Evolutionary conservation across 768 basidiomycete genomes (phyloP).

Genomic region (Trametes gibbosa): DNA sequence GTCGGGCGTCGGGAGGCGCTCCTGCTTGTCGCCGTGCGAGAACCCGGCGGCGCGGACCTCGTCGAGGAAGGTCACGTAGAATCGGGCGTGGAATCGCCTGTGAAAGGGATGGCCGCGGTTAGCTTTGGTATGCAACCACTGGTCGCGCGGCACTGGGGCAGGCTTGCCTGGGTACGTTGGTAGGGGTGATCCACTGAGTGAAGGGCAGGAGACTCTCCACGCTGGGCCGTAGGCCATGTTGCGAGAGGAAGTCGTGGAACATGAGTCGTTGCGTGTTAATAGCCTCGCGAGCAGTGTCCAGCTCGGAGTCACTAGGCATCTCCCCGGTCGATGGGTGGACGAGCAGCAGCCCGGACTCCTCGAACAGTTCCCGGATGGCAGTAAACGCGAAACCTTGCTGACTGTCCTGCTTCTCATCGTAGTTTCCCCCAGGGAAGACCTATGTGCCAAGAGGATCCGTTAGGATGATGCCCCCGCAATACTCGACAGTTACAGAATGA

Average conservation of each 20-base stretch:
- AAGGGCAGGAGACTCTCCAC: constrained; percentile 56
- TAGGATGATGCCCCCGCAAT: background rate
- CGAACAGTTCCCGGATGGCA: constrained; percentile 75
- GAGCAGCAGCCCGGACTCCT: constrained; percentile 68
- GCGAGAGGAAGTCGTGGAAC: constrained; percentile 53
- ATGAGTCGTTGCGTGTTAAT: constrained; percentile 51
- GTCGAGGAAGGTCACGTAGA: constrained; percentile 64
- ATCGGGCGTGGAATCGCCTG: constrained; percentile 72
- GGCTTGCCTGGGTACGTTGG: constrained; percentile 45
- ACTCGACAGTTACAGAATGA: background rate
- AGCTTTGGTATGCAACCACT: no score
- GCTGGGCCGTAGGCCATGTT: constrained; percentile 44
- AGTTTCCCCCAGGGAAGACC: constrained; percentile 80
- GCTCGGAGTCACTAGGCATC: constrained; percentile 34
- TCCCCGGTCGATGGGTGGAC: constrained; percentile 38
- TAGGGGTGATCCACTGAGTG: constrained; percentile 75
- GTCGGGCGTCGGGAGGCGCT: constrained; percentile 64
- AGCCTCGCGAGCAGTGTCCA: constrained; percentile 54
- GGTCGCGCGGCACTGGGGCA: background rate
- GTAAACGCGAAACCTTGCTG: constrained; percentile 48
- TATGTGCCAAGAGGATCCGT: constrained; percentile 25
- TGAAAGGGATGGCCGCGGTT: background rate
- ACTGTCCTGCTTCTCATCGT: constrained; percentile 56
- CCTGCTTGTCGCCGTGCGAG: constrained; percentile 52
- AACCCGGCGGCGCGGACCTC: constrained; percentile 43